These are phyloP conservation scores for Cenchrus purpureus DNA, from an alignment of 176 grass and related monocot genomes.

Conservation along the genomic window DNA sequence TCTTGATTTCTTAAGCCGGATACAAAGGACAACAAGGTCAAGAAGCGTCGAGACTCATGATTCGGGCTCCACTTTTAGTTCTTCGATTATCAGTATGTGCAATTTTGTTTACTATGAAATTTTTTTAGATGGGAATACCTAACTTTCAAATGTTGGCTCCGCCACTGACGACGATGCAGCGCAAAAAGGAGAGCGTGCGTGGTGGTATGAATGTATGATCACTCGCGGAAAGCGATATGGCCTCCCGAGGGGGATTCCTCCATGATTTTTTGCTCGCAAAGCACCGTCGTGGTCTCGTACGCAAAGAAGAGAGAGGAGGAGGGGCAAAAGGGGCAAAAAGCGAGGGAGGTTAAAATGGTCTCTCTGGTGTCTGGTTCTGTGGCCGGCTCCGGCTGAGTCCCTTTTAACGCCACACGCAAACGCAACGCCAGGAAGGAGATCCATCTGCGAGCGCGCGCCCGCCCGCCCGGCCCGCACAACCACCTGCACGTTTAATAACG, in stretches of 20 bases:
- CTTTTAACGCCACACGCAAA: background rate
- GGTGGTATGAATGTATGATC: background rate
- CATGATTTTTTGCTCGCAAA: slow-evolving; percentile 28
- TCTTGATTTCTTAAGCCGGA: no score
- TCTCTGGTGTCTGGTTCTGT: no score
- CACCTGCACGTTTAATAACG: background rate
- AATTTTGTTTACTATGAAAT: no score
- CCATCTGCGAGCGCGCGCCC: background rate
- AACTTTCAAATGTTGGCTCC: no score
- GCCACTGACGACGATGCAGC: background rate
- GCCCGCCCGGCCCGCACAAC: background rate
- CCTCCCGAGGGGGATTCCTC: background rate
- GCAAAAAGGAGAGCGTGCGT: slow-evolving; percentile 10
- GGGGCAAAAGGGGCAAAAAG: background rate
- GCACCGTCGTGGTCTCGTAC: slow-evolving; percentile 12
- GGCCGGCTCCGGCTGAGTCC: background rate
- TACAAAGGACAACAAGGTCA: no score
- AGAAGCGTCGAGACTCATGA: no score
- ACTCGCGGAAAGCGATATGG: background rate
- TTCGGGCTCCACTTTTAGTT: no score
- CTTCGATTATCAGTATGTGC: no score
- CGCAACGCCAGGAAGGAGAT: slow-evolving; percentile 2
- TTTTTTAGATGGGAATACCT: no score
- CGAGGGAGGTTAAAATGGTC: background rate
- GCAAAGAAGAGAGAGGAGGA: slow-evolving; percentile 1